Base-by-base conservation (phyloP, 2,329 filamentous ascomycete genomes). In the Talaromyces sp. region DNA sequence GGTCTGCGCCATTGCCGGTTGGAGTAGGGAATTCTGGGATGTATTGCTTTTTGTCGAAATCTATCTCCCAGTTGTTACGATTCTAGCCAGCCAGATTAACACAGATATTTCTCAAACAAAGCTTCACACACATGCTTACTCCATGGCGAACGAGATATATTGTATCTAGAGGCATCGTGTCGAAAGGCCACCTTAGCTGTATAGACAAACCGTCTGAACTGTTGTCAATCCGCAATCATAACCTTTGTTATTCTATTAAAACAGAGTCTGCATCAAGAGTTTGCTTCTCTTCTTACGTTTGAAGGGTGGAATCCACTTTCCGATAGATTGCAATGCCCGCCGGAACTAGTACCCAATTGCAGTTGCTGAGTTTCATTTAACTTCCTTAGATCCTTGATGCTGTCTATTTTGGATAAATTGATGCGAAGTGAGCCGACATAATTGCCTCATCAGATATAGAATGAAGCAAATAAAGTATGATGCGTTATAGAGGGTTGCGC, bases 1-100 rank as follows among this genome's bases (percentile, higher is more conserved):
- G 93, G 75, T 99, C 95, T 27, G 90, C 90, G 3, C 93, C 85
- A 68, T 97, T 92, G 62, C 91, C 90, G 7, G 95, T 98, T 0
- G 95, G 94, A 43, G 91, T 92, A 43, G 85, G 87, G 69, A 95
- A 87, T 66, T 83, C 84, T 22, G 90, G 82, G 60, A 85, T 85
- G 81, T 97, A 97, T 70, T 84, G 84, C 60, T 94, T 94, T 45
- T 91, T 94, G 66, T 84, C 81, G 56, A 88, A 87, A 78, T 98
- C 89, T 66, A 98, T 91, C 47, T 87, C 87, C 92, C 93, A 98
- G 75, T 90, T 93, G 68, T 91, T 89, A 67, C 95, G 92, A 79
- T 96, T 97, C 93, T 96, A 77, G 16, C 45, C 14, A 57, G 58
- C 1, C n/a, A 39, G 52, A n/a, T 35, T 43, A 43, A 11, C 10